Evolutionary conservation across 768 basidiomycete genomes (phyloP), one percentile per base, ranked within the genome.

Genomic region (Boletus rufocinnamomeus): DNA sequence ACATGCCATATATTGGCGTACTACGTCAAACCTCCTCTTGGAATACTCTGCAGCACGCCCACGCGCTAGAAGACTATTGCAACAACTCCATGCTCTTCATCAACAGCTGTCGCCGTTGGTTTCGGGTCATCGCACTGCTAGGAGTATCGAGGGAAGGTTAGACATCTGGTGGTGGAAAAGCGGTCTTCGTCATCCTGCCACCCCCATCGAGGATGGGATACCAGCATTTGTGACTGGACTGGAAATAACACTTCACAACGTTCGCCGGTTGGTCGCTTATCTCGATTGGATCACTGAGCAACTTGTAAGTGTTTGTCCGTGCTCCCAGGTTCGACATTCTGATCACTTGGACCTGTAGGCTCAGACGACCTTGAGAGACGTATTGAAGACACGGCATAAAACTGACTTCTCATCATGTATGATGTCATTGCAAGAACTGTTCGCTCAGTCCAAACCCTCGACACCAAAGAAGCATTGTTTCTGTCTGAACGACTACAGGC

Each of bases 11-110:
- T 72, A 63, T 50, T 68, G 61, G 62, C 73, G 68, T 28, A 68
- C 70, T 5, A 45, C 71, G 1, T 73, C 73, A 5, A 73, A 69
- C 43, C 68, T 73, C 17, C 65, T 74, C 21, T 55, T 73, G 27
- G 73, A 73, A 55, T 74, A 73, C 54, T 69, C 72, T 6, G 70
- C 69, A 28, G 63, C 66, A 17, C 66, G 68, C 35, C 63, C 57
- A 8, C 73, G 63, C 16, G 59, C 55, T 17, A 59, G 53, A 52
- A 57, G 37, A 34, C 14, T 71, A 4, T 50, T 64, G 14, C 57
- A 54, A 34, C 60, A 58, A n/a, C 14, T 74, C 10, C 61, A 35
- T 32, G 38, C 50, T 8, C 50, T 68, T 6, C 69, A 63, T 32
- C 64, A 13, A 37, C 58, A 52, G 10, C 21, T 69, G 6, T 61